Base-by-base conservation (phyloP, 164 flowering plant species). In the Malania oleifera region DNA sequence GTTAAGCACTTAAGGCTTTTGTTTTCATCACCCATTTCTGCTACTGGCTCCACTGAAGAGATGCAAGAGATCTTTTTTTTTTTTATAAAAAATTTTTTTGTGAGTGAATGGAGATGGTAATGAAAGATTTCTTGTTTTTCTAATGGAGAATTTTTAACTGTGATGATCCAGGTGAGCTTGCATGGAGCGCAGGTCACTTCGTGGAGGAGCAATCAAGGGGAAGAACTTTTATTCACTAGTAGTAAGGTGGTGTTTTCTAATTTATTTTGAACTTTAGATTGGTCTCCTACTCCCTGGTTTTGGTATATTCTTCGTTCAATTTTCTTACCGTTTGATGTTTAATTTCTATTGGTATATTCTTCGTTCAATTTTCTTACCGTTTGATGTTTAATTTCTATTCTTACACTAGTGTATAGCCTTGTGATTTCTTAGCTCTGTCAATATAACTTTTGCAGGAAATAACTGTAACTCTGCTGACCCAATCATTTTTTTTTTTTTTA, bases 151-250 rank as follows among this genome's bases (percentile, higher is more conserved):
- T 5, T 44, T 20, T 25, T 20, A n/a, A 22, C 5, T 52, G 52
- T 54, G 29, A 45, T 62, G 20, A 59, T 75, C 15, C 75, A 93
- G 98, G 89, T 93, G 41, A 90, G 95, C 71, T 72, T 90, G 75
- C 84, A 84, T 52, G 97, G 97, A 59, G 98, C 91, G 13, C 98
- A 83, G 67, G 87, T 90, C 18, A 64, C 70, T 56, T 93, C 98
- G 9, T 93, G 97, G 98, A 78, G 85, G 72, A 87, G 78, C 67
- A 83, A 80, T 57, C 80, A 77, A 5, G 97, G 97, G 19, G 97
- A 93, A 70, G 98, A 89, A 66, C 96, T 89, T 31, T 72, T 93
- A 0, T 93, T 93, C 69, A 82, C 90, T 10, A 93, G 97, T 68
- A 84, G 73, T 52, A 93, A 93, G 98, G 98, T 93, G 40, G 34